Conservation (phyloP, 768 basidiomycete genomes). For the Calocera cornea region DNA sequence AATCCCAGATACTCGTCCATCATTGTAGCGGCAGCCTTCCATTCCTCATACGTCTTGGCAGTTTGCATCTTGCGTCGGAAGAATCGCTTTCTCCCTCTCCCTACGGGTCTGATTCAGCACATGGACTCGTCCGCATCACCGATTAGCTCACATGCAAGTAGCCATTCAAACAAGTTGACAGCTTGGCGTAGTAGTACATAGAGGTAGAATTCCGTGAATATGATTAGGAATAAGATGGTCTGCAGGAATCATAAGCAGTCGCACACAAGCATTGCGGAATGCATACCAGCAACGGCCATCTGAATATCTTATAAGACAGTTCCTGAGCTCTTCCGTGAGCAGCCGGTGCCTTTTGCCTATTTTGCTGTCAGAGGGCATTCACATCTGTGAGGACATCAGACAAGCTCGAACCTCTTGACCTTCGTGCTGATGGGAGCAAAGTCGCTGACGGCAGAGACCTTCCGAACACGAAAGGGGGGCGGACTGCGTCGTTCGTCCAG, state of each 20-base stretch:
- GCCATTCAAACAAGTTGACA: conserved; percentile 89
- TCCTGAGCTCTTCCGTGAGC: conserved; percentile 34
- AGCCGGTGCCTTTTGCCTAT: conserved; percentile 28
- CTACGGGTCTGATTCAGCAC: conserved; percentile 27
- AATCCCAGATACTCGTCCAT: conserved; percentile 77
- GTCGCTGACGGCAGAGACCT: conserved; percentile 72
- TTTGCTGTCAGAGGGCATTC: conserved; percentile 12
- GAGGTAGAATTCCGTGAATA: conserved; percentile 69
- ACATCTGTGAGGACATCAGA: background rate
- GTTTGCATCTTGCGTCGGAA: conserved; percentile 62
- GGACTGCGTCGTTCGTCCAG: conserved; percentile 11
- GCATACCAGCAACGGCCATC: conserved; percentile 77
- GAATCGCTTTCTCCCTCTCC: conserved; percentile 72
- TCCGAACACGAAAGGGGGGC: conserved; percentile 44
- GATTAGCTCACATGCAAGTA: conserved; percentile 61
- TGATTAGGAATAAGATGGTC: conserved; percentile 73
- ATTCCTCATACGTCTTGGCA: conserved; percentile 72
- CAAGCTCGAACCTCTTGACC: conserved; percentile 48
- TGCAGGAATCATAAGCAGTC: conserved; percentile 22
- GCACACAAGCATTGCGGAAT: background rate
- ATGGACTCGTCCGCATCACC: background rate
- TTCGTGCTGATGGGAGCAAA: conserved; percentile 82
- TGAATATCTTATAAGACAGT: conserved; percentile 58
- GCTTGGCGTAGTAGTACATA: conserved; percentile 37
- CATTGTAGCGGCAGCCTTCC: conserved; percentile 66